Evolutionary conservation across 192 early-diverging fungal genomes (phyloP), one percentile per base, ranked within the genome.

Genomic region (Coemansia sp.): DNA sequence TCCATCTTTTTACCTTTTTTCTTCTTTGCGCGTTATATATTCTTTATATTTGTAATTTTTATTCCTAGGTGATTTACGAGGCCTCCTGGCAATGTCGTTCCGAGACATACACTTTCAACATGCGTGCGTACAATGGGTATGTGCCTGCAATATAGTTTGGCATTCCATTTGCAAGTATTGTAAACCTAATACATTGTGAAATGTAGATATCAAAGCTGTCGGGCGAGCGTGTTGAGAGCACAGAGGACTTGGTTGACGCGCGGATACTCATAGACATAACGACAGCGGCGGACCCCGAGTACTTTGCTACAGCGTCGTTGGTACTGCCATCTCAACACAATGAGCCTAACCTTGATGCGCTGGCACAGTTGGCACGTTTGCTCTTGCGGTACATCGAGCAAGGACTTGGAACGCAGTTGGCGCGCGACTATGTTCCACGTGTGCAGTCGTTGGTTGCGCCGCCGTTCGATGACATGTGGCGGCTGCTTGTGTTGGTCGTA

Each of bases 381-480:
- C 67, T 80, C 3, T 53, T 80, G 50, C 71, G 77, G 8, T 75
- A 69, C 23, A 66, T 75, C 62, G 73, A 75, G 50, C 58, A 65
- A 35, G 75, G 62, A 10, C 39, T 71, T 22, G 66, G 62, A 6
- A 55, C 52, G 14, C 65, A 67, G 24, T 25, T 79, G 37, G 35
- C 56, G 10, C 64, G 72, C 17, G 77, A 74, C 62, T 58, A 56
- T 48, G 19, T 80, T 1, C 77, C 77, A 0, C 68, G 77, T 15
- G 77, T 80, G 3, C 35, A 56, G 19, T 70, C 64, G 25, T 63
- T 80, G 17, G 27, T 60, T 3, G 52, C 25, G 10, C 24, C 47
- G 63, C 77, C 77, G 14, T 71, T 74, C 19, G 77, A 80, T 39
- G 77, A 80, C 35, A 41, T 80, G 27, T 80, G 77, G 77, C 64